Conservation (phyloP, 495 filamentous ascomycete species). For the Cryomyces minteri region DNA sequence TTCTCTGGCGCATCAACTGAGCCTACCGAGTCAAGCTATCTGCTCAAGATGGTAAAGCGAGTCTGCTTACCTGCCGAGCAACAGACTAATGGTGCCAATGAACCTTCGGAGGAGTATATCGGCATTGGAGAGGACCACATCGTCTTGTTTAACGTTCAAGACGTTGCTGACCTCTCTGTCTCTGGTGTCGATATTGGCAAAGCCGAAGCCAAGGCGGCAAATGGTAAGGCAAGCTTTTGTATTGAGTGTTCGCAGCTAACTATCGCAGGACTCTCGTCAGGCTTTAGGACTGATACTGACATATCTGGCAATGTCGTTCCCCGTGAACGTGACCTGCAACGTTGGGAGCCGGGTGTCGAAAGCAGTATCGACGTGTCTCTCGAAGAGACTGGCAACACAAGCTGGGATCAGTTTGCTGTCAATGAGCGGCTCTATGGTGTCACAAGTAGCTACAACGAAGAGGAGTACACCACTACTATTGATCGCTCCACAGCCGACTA, state of each 20-base stretch:
- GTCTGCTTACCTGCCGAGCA: slow-evolving; percentile 30
- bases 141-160: slow-evolving; percentile 67
- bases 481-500: slow-evolving; percentile 68
- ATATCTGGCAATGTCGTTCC: slow-evolving; percentile 57
- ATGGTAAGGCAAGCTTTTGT: slow-evolving; percentile 39
- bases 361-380: slow-evolving; percentile 45
- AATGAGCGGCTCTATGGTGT: slow-evolving; percentile 80
- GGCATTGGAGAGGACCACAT: slow-evolving; percentile 43
- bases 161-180: slow-evolving; percentile 49
- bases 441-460: slow-evolving; percentile 78
- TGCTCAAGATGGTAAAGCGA: slow-evolving; percentile 70
- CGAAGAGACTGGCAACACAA: slow-evolving; percentile 29
- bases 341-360: slow-evolving; percentile 60
- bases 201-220: slow-evolving; percentile 35
- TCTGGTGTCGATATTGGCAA: slow-evolving; percentile 33
- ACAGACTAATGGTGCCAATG: slow-evolving; percentile 36
- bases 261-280: slow-evolving; percentile 26
- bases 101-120: slow-evolving; percentile 32
- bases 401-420: slow-evolving; percentile 87
- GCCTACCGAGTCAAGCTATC: slow-evolving; percentile 38
- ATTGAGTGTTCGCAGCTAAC: not conserved
- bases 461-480: slow-evolving; percentile 81
- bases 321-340: slow-evolving; percentile 61
- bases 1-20: slow-evolving; percentile 43
- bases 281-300: slow-evolving; percentile 74